phyloP scores from a whole-genome alignment of 2,329 filamentous ascomycete species.

The Sclerotinia spermophila region DNA sequence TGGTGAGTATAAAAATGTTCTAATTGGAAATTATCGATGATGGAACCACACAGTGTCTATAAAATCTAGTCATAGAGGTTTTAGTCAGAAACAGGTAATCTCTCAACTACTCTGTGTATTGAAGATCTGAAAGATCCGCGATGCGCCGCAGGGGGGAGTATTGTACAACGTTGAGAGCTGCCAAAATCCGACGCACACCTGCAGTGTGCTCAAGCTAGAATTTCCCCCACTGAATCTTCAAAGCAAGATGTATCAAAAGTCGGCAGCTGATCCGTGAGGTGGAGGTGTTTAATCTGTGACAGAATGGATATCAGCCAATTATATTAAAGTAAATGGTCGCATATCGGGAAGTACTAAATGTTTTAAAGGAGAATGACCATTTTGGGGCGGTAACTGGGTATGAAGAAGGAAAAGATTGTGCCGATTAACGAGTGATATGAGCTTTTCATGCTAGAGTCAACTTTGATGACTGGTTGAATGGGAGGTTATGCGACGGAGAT shows the following conservation, averaged over 20 bases:
- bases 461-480: slow-evolving; percentile 26
- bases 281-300: slow-evolving; percentile 30
- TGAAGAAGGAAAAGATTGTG: slow-evolving; percentile 27
- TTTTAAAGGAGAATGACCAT: slow-evolving; percentile 22
- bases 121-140: slow-evolving; percentile 26
- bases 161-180: slow-evolving; percentile 32
- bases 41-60: not conserved
- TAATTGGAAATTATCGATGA: not conserved
- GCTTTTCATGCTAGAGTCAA: slow-evolving; percentile 25
- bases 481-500: slow-evolving; percentile 33
- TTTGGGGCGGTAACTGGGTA: slow-evolving; percentile 30
- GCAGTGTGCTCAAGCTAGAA: slow-evolving; percentile 25
- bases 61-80: not conserved
- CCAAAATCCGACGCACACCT: slow-evolving; percentile 35
- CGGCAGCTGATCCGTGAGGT: slow-evolving; percentile 36
- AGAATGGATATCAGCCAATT: slow-evolving; percentile 33
- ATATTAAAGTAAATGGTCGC: slow-evolving; percentile 24
- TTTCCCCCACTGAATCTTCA: slow-evolving; percentile 28
- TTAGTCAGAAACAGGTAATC: slow-evolving; percentile 2
- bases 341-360: slow-evolving; percentile 25
- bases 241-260: slow-evolving; percentile 29
- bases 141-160: slow-evolving; percentile 29
- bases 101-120: slow-evolving; percentile 1
- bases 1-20: not conserved
- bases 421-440: slow-evolving; percentile 25